phyloP scores from a whole-genome alignment of 1,284 basidiomycete species.

The Trichosporon ovoides region DNA sequence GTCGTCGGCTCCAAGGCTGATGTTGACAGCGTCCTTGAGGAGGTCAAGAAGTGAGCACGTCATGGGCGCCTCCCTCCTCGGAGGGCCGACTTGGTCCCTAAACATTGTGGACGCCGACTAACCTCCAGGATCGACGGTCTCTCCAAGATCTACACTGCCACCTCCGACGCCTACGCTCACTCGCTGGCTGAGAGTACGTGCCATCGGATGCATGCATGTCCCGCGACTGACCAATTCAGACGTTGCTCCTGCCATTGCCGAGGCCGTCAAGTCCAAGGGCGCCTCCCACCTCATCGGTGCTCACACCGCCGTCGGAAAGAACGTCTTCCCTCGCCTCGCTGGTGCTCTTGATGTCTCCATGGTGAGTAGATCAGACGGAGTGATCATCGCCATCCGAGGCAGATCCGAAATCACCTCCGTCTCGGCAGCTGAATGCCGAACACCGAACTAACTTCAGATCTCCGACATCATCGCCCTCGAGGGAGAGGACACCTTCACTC shows the following conservation, averaged over 20 bases:
- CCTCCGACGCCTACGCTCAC: slow-evolving; percentile 48
- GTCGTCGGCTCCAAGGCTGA: slow-evolving; percentile 70
- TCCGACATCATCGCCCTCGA: slow-evolving; percentile 91
- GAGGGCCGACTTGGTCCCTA: not conserved
- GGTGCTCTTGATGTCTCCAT: slow-evolving; percentile 74
- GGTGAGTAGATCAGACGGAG: slow-evolving; percentile 33
- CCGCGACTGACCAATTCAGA: slow-evolving; percentile 31
- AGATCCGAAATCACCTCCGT: not conserved
- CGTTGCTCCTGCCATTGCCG: slow-evolving; percentile 54
- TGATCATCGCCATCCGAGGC: not conserved
- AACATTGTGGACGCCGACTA: not conserved
- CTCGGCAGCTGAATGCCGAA: not conserved
- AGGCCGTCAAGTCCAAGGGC: slow-evolving; percentile 51
- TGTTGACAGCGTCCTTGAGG: slow-evolving; percentile 63
- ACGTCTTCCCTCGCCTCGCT: slow-evolving; percentile 79
- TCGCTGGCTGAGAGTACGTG: slow-evolving; percentile 50
- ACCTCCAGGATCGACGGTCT: slow-evolving; percentile 46
- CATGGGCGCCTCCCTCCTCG: not conserved
- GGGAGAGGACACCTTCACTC: slow-evolving; percentile 70
- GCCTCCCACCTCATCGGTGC: slow-evolving; percentile 81
- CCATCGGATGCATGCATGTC: not conserved
- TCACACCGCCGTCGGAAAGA: slow-evolving; percentile 69
- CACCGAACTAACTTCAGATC: slow-evolving; percentile 48
- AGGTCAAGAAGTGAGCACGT: slow-evolving; percentile 65
- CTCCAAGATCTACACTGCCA: slow-evolving; percentile 50